Base-by-base conservation (phyloP, 176 grass and related monocot species). In the Ampelocalamus luodianensis region DNA sequence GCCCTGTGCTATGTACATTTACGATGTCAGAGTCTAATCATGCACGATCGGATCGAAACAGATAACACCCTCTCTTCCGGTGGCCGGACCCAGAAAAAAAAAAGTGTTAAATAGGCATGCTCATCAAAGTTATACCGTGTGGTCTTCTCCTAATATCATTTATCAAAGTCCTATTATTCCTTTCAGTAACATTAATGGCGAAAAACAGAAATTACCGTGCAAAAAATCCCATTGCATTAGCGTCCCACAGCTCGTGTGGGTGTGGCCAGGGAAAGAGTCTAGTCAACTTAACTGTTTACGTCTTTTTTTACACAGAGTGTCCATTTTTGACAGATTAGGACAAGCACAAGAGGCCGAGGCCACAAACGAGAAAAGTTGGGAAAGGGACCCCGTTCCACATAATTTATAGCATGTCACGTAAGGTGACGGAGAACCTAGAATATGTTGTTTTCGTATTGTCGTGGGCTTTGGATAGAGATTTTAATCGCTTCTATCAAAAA, bases 261-360 rank as follows among this genome's bases (percentile, higher is more conserved):
- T 77, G 49, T 36, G 70, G 72, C 29, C 10, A 72, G 55, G 0
- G 54, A 24, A 48, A 42, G 1, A 71, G 53, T 48, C 39, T 36
- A 83, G 80, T 73, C 68, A 83, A 36, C 62, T 71, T 86, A 18
- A 14, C 71, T 79, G 18, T 6, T 24, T 56, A 34, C 5, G 46
- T 53, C 55, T 22, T 59, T 8, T 8, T 37, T 48, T 60, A 11
- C 64, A 38, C 26, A 51, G 15, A 23, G 8, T 1, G 27, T 13
- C 8, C 54, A 22, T 50, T 84, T 79, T 75, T 45, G 3, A 27
- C 11, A 29, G 87, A 89, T 69, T 80, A 60, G 5, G 82, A 89
- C 77, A 80, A 11, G 82, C 87, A 85, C 82, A 34, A 42, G 6
- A 69, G 17, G n/a, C 68, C 11, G 1, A 6, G 3, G 50, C 76